A percentile compares a stretch with the other conserved stretches of the same genome.
phyloP scores from a whole-genome alignment of 805 yeast species.

The Ogataea haglerorum region DNA sequence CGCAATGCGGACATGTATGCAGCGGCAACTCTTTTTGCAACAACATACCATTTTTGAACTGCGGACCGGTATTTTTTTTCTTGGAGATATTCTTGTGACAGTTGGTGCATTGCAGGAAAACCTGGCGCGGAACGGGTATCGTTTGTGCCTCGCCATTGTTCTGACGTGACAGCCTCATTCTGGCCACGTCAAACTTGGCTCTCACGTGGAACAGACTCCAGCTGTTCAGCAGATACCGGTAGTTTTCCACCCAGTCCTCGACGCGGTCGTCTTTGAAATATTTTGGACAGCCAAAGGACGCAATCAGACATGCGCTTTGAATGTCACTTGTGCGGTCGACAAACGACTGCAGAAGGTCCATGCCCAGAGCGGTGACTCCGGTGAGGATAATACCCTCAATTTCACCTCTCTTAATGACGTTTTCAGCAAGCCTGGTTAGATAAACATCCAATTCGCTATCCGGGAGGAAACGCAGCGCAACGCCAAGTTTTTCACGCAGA shows the following conservation, averaged over 20 bases:
- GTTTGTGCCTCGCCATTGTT: constrained; percentile 45
- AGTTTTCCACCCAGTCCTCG: constrained; percentile 73
- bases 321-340: constrained; percentile 87
- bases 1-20: constrained; percentile 74
- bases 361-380: constrained; percentile 85
- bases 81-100: constrained; percentile 73
- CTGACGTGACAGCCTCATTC: constrained; percentile 61
- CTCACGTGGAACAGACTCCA: constrained; percentile 77
- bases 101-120: constrained; percentile 72
- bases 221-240: constrained; percentile 65
- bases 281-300: constrained; percentile 79
- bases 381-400: constrained; percentile 87
- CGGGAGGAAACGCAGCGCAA: constrained; percentile 80
- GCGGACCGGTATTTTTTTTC: constrained; percentile 14
- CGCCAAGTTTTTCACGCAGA: constrained; percentile 81
- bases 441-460: constrained; percentile 76
- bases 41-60: background rate
- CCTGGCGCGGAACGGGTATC: constrained; percentile 63
- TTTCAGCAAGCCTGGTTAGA: constrained; percentile 63
- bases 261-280: constrained; percentile 73
- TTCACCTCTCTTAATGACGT: constrained; percentile 76
- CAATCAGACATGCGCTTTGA: constrained; percentile 83
- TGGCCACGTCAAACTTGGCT: constrained; percentile 80
- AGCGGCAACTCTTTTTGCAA: constrained; percentile 6
- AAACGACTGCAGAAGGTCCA: constrained; percentile 77